Base-by-base conservation (phyloP, 2,329 filamentous ascomycete species). In the Calonectria hawksworthii region DNA sequence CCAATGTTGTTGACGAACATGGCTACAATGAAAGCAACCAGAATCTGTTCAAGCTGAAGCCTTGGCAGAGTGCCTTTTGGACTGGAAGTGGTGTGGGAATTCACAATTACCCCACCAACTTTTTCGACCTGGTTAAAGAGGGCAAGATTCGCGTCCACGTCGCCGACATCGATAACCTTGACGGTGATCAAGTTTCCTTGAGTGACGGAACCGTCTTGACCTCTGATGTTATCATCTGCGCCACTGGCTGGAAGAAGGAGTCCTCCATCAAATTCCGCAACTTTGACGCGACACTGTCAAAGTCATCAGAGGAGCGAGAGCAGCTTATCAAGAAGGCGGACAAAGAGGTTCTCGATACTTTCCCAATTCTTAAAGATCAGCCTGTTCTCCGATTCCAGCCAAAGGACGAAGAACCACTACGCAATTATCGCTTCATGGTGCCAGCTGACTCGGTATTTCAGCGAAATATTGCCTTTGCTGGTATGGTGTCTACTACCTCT, bases 31-130 rank as follows among this genome's bases (percentile, higher is more conserved):
- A 80, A 0, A 26, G 56, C 23, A 83, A 87, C 32, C 83, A 84
- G 0, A 83, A 86, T 51, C 77, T 83, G 0, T 78, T 77, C 8
- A 86, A 86, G 76, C 77, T 88, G 21, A 85, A 86, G 78, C 86
- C 86, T 0, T 86, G 85, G 82, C 80, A 82, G 26, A 80, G 81
- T 13, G 78, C 84, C 0, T 86, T 87, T 73, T 91, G 88, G 85
- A 87, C 87, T 11, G 90, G 87, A 3, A 87, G 85, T 21, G 86
- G 86, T 0, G 81, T 92, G 4, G 87, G 88, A 50, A 91, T 93
- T 23, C 84, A 88, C 66, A 92, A 91, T 77, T 91, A 89, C 76
- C 84, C 85, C 0, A 88, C 84, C 3, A 85, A 86, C 63, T 86
- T 91, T 75, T 89, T 90, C 76, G 87, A 90, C 10, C 81, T 90